phyloP scores from a whole-genome alignment of 805 yeast genomes.

The Lachancea waltii region DNA sequence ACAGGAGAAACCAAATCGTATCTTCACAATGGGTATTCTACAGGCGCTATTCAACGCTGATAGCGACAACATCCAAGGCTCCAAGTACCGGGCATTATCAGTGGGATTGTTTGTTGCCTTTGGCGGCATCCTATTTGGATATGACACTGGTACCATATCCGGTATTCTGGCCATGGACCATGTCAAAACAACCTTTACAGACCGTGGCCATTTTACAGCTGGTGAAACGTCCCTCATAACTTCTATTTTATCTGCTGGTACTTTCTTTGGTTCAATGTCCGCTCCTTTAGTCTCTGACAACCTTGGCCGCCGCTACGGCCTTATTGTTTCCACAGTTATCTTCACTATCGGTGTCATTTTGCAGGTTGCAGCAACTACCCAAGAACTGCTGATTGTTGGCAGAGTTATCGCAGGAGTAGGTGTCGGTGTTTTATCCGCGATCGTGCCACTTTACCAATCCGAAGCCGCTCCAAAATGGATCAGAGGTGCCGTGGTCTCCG shows the following conservation, averaged over 20 bases:
- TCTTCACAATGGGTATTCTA: conserved; percentile 14
- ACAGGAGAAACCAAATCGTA: no score
- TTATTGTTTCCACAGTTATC: conserved; percentile 38
- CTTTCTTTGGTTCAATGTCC: conserved; percentile 57
- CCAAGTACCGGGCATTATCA: conserved; percentile 40
- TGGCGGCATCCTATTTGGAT: conserved; percentile 63
- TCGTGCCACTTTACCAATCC: conserved; percentile 70
- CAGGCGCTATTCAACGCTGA: conserved; percentile 35
- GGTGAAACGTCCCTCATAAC: conserved; percentile 55
- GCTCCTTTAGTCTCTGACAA: conserved; percentile 53
- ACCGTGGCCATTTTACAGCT: conserved; percentile 34
- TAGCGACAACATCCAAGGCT: conserved; percentile 43
- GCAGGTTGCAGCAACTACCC: conserved; percentile 41
- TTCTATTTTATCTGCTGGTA: conserved; percentile 67
- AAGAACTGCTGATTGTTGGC: conserved; percentile 53
- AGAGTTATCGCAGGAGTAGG: conserved; percentile 66
- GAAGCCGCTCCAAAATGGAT: conserved; percentile 78
- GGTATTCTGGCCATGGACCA: conserved; percentile 62
- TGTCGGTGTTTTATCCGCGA: conserved; percentile 66
- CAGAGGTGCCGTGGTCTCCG: conserved; percentile 70
- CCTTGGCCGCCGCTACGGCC: conserved; percentile 49
- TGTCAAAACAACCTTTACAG: conserved; percentile 39
- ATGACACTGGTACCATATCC: conserved; percentile 62
- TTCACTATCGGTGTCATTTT: conserved; percentile 50
- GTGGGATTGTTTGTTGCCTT: conserved; percentile 60